Evolutionary conservation across 2,329 filamentous ascomycete species (phyloP).

Genomic region (Colletotrichum camelliae): DNA sequence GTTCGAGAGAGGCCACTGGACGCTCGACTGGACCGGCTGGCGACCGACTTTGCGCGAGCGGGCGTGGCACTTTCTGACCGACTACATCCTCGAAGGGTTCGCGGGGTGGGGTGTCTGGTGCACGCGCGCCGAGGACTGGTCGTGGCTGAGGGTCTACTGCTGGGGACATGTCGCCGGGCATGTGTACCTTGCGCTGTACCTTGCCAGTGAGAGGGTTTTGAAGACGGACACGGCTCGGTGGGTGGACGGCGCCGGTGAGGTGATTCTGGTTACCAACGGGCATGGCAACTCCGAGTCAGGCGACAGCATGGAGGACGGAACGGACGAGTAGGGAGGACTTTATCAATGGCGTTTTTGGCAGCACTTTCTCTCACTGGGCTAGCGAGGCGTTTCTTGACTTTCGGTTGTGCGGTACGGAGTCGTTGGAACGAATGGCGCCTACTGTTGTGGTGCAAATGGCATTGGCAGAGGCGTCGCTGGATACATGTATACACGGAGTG

Average conservation of each 20-base stretch:
- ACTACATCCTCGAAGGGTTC: slow-evolving; percentile 62
- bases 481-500: background rate
- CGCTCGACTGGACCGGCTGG: slow-evolving; percentile 65
- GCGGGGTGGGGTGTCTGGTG: slow-evolving; percentile 74
- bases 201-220: slow-evolving; percentile 71
- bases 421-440: background rate
- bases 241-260: slow-evolving; percentile 67
- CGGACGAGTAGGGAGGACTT: background rate
- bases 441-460: background rate
- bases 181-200: slow-evolving; percentile 76
- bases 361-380: background rate
- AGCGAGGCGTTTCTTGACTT: background rate
- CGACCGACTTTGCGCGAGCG: slow-evolving; percentile 47
- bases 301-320: slow-evolving; percentile 9
- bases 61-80: slow-evolving; percentile 67
- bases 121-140: slow-evolving; percentile 46
- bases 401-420: background rate
- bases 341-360: background rate
- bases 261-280: slow-evolving; percentile 44
- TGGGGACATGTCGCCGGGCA: slow-evolving; percentile 79
- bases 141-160: slow-evolving; percentile 71
- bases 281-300: slow-evolving; percentile 16
- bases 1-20: slow-evolving; percentile 83
- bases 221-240: slow-evolving; percentile 65
- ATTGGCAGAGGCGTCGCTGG: background rate